phyloP scores from a whole-genome alignment of 495 filamentous ascomycete genomes.

The Patellaria atrata region DNA sequence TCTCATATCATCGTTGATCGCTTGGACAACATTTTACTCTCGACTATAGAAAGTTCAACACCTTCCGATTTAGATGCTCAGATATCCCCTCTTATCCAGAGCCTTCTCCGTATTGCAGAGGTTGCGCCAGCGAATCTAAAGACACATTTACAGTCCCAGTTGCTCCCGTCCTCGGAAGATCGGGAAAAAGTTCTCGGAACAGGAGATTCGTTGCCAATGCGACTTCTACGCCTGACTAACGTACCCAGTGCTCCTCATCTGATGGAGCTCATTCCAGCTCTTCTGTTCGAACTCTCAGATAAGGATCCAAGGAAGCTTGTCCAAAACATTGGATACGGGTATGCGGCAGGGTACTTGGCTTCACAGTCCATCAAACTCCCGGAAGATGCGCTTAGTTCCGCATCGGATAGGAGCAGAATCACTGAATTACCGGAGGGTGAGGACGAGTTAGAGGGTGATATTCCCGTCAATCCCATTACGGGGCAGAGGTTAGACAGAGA shows the following conservation, averaged over 20 bases:
- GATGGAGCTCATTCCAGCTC: constrained; percentile 51
- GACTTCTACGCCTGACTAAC: constrained; percentile 63
- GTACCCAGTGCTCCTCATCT: constrained; percentile 50
- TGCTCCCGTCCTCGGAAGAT: constrained; percentile 1
- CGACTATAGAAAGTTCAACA: background rate
- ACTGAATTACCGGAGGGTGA: constrained; percentile 28
- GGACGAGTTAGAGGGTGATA: constrained; percentile 17
- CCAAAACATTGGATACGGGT: constrained; percentile 52
- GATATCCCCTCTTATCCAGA: constrained; percentile 1
- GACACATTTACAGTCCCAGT: background rate
- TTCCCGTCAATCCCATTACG: constrained; percentile 69
- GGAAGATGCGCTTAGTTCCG: constrained; percentile 33
- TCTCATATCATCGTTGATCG: constrained; percentile 1
- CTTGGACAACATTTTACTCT: background rate
- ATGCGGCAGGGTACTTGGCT: constrained; percentile 74
- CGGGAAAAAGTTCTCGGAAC: constrained; percentile 1
- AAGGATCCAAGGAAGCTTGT: constrained; percentile 27
- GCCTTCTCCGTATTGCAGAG: constrained; percentile 2
- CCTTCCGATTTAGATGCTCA: background rate
- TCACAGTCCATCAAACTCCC: constrained; percentile 63
- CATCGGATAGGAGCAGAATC: constrained; percentile 2
- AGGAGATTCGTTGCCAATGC: constrained; percentile 50
- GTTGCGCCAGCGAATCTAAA: constrained; percentile 1
- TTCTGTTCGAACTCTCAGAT: constrained; percentile 75
- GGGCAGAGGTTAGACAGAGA: constrained; percentile 64